Evolutionary conservation across 2,329 filamentous ascomycete species (phyloP).

Genomic region (Ceratocystis albifundus): DNA sequence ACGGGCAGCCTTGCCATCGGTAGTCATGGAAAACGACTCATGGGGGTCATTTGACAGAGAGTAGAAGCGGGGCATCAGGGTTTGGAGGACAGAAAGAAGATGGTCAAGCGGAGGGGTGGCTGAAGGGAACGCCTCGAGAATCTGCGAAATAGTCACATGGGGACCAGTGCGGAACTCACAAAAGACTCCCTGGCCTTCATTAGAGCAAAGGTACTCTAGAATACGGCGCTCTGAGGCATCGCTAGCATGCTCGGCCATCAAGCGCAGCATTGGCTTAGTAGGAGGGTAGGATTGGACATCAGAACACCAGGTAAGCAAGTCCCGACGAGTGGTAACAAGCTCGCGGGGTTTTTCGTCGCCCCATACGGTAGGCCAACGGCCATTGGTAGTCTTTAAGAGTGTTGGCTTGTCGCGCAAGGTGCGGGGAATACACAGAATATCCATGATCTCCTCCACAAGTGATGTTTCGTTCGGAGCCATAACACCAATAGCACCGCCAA

Average conservation of each 20-base stretch:
- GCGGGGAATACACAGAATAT: conserved; percentile 67
- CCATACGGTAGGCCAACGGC: conserved; percentile 96
- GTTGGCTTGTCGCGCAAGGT: conserved; percentile 77
- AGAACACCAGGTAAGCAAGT: conserved; percentile 89
- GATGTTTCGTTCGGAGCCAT: conserved; percentile 72
- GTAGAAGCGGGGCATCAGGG: conserved; percentile 96
- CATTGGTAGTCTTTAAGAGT: conserved; percentile 62
- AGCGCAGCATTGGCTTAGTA: conserved; percentile 71
- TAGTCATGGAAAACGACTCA: conserved; percentile 49
- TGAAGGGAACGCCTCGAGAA: conserved; percentile 85
- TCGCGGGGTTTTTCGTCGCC: conserved; percentile 77
- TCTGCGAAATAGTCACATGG: conserved; percentile 71
- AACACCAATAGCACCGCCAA: conserved; percentile 89
- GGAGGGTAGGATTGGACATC: conserved; percentile 90
- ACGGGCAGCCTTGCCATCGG: conserved; percentile 51
- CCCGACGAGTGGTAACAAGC: conserved; percentile 78
- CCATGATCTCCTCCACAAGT: conserved; percentile 72
- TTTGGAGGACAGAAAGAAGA: conserved; percentile 67
- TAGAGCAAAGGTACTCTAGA: conserved; percentile 71
- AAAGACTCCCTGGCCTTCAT: conserved; percentile 82
- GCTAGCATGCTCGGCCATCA: conserved; percentile 73
- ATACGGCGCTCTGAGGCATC: conserved; percentile 80
- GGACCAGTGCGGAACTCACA: conserved; percentile 88
- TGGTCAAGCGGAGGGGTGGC: conserved; percentile 75
- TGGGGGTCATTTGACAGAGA: conserved; percentile 94